Base-by-base conservation (phyloP, 441 rosid species). In the Isatis lusitanica region DNA sequence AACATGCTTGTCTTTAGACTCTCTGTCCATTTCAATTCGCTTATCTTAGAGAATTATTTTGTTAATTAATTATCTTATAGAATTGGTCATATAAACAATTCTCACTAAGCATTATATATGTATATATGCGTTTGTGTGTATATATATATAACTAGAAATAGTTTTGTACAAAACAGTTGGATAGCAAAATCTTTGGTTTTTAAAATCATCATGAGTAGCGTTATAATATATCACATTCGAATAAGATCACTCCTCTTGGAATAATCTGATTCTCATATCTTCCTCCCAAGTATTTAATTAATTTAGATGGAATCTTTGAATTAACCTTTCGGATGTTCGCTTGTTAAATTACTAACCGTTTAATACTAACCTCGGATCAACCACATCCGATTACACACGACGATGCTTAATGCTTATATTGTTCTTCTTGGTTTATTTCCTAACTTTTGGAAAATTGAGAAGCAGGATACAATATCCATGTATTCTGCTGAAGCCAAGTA, bases 1-100 rank as follows among this genome's bases (percentile, higher is more conserved):
- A 42, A 51, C 46, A 51, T 75, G 58, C 69, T 43, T 75, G 57
- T 75, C 78, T 9, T 52, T 52, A 33, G 58, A 61, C 33, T 52
- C 3, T 74, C 63, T 68, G 70, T 75, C 74, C 13, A 68, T 61
- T 60, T 75, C 70, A 55, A 6, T 75, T 53, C 9, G 0, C 3
- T 9, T 75, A 53, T 62, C 58, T 16, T 47, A 44, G 6, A 61
- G 9, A 59, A 11, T 17, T 61, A 3, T 60, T 11, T 21, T 39
- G 33, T 56, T 33, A 18, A 15, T 16, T 11, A 40, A 24, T 13
- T 50, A 66, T 59, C 73, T 16, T 57, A 40, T 40, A 40, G 52
- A 38, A 66, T 30, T 58, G n/a, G 61, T 66, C 67, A 66, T 50
- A 40, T 66, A 35, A 15, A 15, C 13, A 30, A 4, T 11, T 55